Base-by-base conservation (phyloP, 768 basidiomycete genomes). In the Boletus pseudo-olivaceus region DNA sequence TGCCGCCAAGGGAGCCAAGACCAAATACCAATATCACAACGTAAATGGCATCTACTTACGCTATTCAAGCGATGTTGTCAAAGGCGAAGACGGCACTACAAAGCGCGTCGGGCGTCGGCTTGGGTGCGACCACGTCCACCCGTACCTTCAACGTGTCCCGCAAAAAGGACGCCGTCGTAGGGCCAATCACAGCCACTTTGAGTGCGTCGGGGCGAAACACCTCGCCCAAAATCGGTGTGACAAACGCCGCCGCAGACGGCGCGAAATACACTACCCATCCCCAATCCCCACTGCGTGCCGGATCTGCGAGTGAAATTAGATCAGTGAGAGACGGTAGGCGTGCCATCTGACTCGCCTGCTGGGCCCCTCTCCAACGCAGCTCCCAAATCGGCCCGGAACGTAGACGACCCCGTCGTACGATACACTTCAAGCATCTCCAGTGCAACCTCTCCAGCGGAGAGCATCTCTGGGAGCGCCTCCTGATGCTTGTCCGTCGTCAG, bases 401-500 rank as follows among this genome's bases (percentile, higher is more conserved):
- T 74, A 0, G 73, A 70, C 2, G 83, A 83, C 1, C 80, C 81
- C 38, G 71, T 76, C 32, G 91, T 93, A 61, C 75, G 77, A 62
- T 93, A 93, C 9, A 90, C 89, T 64, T 87, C 80, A 11, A 91
- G 60, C 12, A 75, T 55, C 5, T 76, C 72, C 30, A 88, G 64
- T 33, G 60, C 60, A 2, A 89, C 64, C 1, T 75, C 75, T 1
- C 72, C 78, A 0, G 72, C 73, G 0, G 57, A 53, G 35, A 93
- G 71, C 9, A 84, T 75, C 15, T 57, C 71, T 0, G 81, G 71
- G 2, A 93, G 68, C 0, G 81, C 85, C 57, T 91, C 88, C 17
- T 82, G 76, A 54, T 90, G 92, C 75, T 93, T 95, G 77, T 94
- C 93, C 20, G 92, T 92, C 11, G 84, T 90, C 9, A 96, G 77